Percentiles rank a stretch among this genome's conserved stretches.
These are phyloP conservation scores for Microbotryum scabiosae DNA, from an alignment of 1,284 basidiomycete genomes.

Conservation along the genomic window DNA sequence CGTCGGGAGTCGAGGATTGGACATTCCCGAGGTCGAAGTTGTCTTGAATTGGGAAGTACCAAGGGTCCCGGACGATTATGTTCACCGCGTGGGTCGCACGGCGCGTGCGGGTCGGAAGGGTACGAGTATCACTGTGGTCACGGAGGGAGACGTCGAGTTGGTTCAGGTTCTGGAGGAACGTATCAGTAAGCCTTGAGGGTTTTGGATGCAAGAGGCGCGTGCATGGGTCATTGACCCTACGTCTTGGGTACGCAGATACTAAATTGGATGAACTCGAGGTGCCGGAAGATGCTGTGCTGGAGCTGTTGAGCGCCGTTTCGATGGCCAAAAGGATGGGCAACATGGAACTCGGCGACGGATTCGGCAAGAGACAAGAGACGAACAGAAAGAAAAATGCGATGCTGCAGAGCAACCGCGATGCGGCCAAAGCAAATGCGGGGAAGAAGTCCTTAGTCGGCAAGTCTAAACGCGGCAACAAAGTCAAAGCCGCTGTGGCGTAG, in stretches of 20 bases:
- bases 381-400: conserved; percentile 53
- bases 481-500: too few species aligned
- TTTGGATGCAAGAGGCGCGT: not conserved
- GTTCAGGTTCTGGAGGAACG: conserved; percentile 76
- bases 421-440: not conserved
- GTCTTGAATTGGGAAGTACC: conserved; percentile 98
- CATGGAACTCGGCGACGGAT: conserved; percentile 70
- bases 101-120: conserved; percentile 88
- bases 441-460: not conserved
- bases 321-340: conserved; percentile 87
- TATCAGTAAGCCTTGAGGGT: conserved; percentile 54
- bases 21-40: conserved; percentile 95
- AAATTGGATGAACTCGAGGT: conserved; percentile 63
- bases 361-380: conserved; percentile 78
- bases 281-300: conserved; percentile 73
- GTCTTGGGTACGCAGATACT: conserved; percentile 48
- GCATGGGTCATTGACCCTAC: not conserved
- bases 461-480: not conserved
- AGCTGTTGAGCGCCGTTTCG: conserved; percentile 76
- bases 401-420: not conserved
- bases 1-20: conserved; percentile 85
- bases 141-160: conserved; percentile 81
- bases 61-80: conserved; percentile 60
- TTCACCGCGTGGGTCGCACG: conserved; percentile 64
- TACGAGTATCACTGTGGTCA: conserved; percentile 86